A percentile compares a stretch with the other conserved stretches of the same genome.
Conservation (phyloP, 352 stramenopile genomes). For the Lagenidium giganteum region DNA sequence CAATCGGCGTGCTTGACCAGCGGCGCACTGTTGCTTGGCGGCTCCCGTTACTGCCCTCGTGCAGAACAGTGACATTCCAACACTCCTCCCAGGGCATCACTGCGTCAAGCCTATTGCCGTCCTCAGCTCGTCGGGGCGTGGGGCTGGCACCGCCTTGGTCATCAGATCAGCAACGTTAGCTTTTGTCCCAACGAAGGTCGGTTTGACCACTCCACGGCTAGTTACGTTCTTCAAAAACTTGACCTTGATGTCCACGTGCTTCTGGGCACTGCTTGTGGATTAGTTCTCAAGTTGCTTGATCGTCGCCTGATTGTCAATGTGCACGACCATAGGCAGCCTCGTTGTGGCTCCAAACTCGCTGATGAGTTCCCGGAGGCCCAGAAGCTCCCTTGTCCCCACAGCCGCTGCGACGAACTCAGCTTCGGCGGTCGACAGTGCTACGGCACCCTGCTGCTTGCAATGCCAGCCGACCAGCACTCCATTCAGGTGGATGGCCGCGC, state of each 20-base stretch:
- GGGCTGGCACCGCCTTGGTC: constrained; percentile 8
- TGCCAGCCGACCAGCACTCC: not conserved
- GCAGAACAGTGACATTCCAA: no score
- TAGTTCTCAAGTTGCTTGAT: constrained; percentile 15
- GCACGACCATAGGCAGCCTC: constrained; percentile 5
- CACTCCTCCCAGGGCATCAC: no score
- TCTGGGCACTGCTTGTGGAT: not conserved
- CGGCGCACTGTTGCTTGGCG: no score
- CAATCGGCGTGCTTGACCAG: no score
- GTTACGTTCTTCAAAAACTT: no score
- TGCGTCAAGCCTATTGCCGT: constrained; percentile 1
- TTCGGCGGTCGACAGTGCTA: not conserved
- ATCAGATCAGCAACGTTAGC: constrained; percentile 10
- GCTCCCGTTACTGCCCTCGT: no score
- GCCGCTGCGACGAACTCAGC: not conserved
- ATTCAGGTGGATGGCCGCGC: not conserved
- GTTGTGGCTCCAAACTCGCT: not conserved
- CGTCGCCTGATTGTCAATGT: constrained; percentile 15
- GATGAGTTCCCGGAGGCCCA: constrained; percentile 1
- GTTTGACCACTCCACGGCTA: constrained; percentile 1
- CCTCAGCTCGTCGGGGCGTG: constrained; percentile 1
- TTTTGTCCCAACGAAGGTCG: constrained; percentile 2
- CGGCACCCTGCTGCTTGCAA: not conserved
- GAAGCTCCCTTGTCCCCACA: not conserved
- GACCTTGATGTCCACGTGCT: constrained; percentile 14